phyloP scores from a whole-genome alignment of 2,329 filamentous ascomycete genomes.

The Aspergillus sp. region DNA sequence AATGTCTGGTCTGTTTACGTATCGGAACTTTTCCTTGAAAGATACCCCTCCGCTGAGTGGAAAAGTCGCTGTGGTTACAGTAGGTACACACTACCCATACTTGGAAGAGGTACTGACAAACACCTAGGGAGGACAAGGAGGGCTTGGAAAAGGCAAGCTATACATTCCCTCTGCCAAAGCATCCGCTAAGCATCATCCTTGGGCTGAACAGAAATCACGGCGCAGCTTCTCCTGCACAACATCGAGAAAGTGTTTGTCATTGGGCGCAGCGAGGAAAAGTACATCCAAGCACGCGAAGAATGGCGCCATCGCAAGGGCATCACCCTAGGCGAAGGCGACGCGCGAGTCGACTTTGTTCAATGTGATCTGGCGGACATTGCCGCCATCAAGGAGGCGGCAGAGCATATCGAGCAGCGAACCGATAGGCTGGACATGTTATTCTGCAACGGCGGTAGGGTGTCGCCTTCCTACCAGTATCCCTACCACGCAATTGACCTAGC shows the following conservation, averaged over 20 bases:
- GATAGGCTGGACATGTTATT: conserved; percentile 31
- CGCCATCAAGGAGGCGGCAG: conserved; percentile 19
- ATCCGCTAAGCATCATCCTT: too few relatives aligned
- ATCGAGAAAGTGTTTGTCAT: conserved; percentile 30
- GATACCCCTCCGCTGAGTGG: conserved; percentile 26
- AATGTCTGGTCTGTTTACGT: conserved; percentile 29
- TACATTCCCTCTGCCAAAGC: background rate
- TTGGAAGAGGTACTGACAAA: too few relatives aligned
- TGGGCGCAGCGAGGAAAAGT: conserved; percentile 24
- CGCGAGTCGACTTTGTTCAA: conserved; percentile 23
- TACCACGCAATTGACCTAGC: background rate
- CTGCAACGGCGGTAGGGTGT: conserved; percentile 29
- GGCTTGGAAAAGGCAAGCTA: conserved; percentile 25
- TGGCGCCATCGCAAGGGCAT: conserved; percentile 21
- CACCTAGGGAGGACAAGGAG: conserved; percentile 27
- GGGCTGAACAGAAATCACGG: conserved; percentile 22
- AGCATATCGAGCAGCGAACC: conserved; percentile 19
- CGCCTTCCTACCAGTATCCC: too few relatives aligned
- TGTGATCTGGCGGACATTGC: conserved; percentile 31
- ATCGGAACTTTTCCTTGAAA: conserved; percentile 25
- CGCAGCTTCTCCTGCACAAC: conserved; percentile 30
- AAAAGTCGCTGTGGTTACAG: conserved; percentile 31
- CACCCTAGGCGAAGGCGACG: conserved; percentile 16
- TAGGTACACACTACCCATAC: conserved; percentile 7
- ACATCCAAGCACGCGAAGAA: conserved; percentile 19